These are phyloP conservation scores for Kockovaella imperatae DNA, from an alignment of 768 basidiomycete genomes.

Conservation along the genomic window DNA sequence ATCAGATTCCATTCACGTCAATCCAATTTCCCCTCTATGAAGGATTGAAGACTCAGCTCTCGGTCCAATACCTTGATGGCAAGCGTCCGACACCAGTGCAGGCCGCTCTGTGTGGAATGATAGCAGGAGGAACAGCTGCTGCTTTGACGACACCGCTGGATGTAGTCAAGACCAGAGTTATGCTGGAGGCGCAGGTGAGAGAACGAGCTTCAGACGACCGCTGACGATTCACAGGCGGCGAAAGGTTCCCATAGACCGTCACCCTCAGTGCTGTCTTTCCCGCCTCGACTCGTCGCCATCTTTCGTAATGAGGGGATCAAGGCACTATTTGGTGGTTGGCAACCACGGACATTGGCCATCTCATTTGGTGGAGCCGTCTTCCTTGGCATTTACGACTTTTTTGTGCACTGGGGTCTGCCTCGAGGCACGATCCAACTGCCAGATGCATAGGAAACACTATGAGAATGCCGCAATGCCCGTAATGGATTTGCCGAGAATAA, in stretches of 20 bases:
- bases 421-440: neutral
- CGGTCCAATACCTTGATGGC: slow-evolving; percentile 50
- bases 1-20: slow-evolving; percentile 89
- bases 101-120: slow-evolving; percentile 72
- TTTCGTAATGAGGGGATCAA: slow-evolving; percentile 60
- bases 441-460: neutral
- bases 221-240: neutral
- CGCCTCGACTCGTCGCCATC: slow-evolving; percentile 58
- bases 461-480: slow-evolving; percentile 78
- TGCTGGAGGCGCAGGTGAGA: slow-evolving; percentile 79
- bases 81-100: slow-evolving; percentile 50
- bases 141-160: slow-evolving; percentile 89
- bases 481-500: slow-evolving; percentile 87
- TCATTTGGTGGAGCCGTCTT: slow-evolving; percentile 95
- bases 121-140: slow-evolving; percentile 85
- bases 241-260: slow-evolving; percentile 11
- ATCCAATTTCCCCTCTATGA: slow-evolving; percentile 96
- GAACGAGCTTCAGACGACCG: neutral
- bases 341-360: slow-evolving; percentile 93
- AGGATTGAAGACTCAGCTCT: slow-evolving; percentile 63
- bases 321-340: slow-evolving; percentile 75
- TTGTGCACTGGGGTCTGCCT: slow-evolving; percentile 18
- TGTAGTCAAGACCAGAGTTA: slow-evolving; percentile 91
- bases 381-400: slow-evolving; percentile 80
- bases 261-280: slow-evolving; percentile 51